Percentiles rank a stretch among this genome's conserved stretches.
phyloP scores from a whole-genome alignment of 2,329 filamentous ascomycete species.

The Colletotrichum spaethianum region DNA sequence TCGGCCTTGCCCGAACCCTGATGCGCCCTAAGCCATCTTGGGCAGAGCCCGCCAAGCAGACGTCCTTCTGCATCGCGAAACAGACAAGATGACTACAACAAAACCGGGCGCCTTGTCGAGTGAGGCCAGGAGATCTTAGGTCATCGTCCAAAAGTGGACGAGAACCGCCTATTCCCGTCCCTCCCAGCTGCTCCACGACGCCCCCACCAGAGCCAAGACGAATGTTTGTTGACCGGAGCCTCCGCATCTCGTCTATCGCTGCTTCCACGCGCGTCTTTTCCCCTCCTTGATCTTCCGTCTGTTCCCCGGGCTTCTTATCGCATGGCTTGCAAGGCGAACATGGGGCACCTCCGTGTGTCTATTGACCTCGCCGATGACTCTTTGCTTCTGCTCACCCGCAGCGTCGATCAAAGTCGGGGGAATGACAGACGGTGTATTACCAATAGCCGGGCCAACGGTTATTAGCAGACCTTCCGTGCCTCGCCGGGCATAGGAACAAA shows the following conservation, averaged over 20 bases:
- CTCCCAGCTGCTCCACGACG: slow-evolving; percentile 13
- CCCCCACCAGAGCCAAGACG: slow-evolving; percentile 24
- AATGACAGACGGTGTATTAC: slow-evolving; percentile 18
- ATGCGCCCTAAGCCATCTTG: not conserved
- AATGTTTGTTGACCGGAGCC: slow-evolving; percentile 14
- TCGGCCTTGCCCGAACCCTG: slow-evolving; percentile 31
- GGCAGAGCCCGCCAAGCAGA: slow-evolving; percentile 7
- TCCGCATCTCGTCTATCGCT: slow-evolving; percentile 15
- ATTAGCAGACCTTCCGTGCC: not conserved
- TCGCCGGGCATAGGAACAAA: slow-evolving; percentile 11
- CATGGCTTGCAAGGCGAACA: slow-evolving; percentile 13
- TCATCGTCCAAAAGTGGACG: slow-evolving; percentile 23
- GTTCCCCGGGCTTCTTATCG: not conserved
- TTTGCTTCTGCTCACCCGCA: slow-evolving; percentile 31
- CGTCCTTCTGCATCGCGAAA: slow-evolving; percentile 10
- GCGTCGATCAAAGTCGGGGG: slow-evolving; percentile 26
- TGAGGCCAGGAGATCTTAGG: slow-evolving; percentile 22
- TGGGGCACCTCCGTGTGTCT: not conserved
- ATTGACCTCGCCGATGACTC: slow-evolving; percentile 30
- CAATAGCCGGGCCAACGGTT: not conserved
- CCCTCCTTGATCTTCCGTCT: not conserved
- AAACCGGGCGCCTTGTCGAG: slow-evolving; percentile 15
- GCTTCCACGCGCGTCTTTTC: not conserved
- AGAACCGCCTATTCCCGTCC: slow-evolving; percentile 6
- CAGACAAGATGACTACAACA: slow-evolving; percentile 26